Conservation (phyloP, 352 stramenopile species). For the Pythium apleroticum region DNA sequence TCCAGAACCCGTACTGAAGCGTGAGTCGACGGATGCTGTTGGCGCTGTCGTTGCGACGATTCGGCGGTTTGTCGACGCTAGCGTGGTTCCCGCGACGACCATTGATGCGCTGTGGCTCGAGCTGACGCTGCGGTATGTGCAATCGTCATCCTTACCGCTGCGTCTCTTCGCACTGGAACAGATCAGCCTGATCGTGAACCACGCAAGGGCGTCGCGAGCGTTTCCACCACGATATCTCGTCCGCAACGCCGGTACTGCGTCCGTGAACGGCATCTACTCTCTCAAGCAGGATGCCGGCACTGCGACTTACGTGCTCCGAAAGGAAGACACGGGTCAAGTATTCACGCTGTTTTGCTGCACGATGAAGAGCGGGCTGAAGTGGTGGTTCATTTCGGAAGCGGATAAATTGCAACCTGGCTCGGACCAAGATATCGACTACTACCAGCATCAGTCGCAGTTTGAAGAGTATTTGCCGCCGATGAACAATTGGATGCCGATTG, state of each 20-base stretch:
- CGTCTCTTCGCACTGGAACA: slow-evolving; percentile 95
- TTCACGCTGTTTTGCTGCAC: slow-evolving; percentile 97
- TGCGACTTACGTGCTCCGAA: slow-evolving; percentile 74
- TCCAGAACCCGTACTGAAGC: slow-evolving; percentile 78
- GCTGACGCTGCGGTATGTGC: slow-evolving; percentile 83
- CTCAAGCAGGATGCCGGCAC: slow-evolving; percentile 71
- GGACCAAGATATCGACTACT: slow-evolving; percentile 99
- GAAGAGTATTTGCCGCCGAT: slow-evolving; percentile 92
- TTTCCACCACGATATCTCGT: slow-evolving; percentile 90
- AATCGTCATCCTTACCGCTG: slow-evolving; percentile 90
- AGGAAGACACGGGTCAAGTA: slow-evolving; percentile 66
- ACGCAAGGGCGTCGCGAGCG: slow-evolving; percentile 71
- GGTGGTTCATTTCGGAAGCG: slow-evolving; percentile 98
- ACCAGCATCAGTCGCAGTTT: slow-evolving; percentile 95
- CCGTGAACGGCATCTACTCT: slow-evolving; percentile 93
- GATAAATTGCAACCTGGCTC: slow-evolving; percentile 96
- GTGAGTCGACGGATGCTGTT: slow-evolving; percentile 81
- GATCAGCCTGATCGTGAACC: slow-evolving; percentile 92
- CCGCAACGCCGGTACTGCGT: slow-evolving; percentile 85
- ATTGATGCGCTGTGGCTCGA: slow-evolving; percentile 85
- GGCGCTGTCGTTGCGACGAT: slow-evolving; percentile 81
- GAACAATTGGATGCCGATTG: slow-evolving; percentile 87
- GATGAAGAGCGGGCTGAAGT: slow-evolving; percentile 98
- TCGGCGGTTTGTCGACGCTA: slow-evolving; percentile 73
- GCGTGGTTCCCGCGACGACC: slow-evolving; percentile 41